Base-by-base conservation (phyloP, 352 stramenopile species). In the Globisporangium apiculatum region DNA sequence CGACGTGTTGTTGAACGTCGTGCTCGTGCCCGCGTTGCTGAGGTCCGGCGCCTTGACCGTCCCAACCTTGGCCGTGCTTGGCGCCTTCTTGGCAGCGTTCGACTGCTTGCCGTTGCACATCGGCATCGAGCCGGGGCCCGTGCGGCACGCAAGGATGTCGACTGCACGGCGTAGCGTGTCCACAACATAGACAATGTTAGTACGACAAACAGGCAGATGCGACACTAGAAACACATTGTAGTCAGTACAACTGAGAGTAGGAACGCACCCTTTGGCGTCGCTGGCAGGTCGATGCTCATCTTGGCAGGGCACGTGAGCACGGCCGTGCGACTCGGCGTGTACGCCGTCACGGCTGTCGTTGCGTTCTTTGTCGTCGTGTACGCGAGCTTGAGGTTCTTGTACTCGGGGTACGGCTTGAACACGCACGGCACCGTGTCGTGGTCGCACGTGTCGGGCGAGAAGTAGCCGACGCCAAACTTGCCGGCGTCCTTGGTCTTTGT, bases 401-500 rank as follows among this genome's bases (percentile, higher is more conserved):
- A 89, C 65, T 93, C 79, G 5, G 83, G 83, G 57, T 91, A 89
- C 17, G 76, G 76, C 46, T 58, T 78, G 66, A 84, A 91, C 52
- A 62, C 66, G 58, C 82, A 91, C 56, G 59, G 45, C 10, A 69
- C 59, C n/a, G 43, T 73, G 50, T 75, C 67, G 62, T 89, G 64
- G 71, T 93, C 79, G 53, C 83, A 93, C 55, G 76, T 68, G 18
- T 83, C 71, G 18, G 81, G 83, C 40, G 67, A 41, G 37, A 91
- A 91, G 67, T 89, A 91, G 2, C 79, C 81, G 17, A 93, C 53
- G 37, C 81, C 83, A 53, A 85, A 91, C 51, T 88, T 87, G 18
- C 79, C 78, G 7, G 72, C 18, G 54, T 94, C 81, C 10, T 53
- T 50, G 0, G 37, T 55, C 48, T 70, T 70, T 7, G 42, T 60